Conservation (phyloP, 352 stramenopile species). For the Phytophthora sp. region DNA sequence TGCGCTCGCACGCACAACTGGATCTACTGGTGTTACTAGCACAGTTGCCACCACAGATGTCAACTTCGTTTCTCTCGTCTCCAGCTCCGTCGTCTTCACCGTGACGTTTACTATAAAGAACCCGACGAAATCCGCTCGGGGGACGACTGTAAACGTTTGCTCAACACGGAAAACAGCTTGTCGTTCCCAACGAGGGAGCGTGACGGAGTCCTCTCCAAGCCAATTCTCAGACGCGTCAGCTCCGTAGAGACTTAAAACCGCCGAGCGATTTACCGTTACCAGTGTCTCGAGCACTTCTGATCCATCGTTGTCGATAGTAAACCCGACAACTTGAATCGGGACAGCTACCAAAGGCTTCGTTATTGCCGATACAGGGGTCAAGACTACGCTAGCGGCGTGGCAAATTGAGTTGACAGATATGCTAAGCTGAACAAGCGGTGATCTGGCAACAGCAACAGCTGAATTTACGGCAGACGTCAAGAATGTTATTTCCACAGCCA, state of each 20-base stretch:
- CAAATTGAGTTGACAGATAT: slow-evolving; percentile 30
- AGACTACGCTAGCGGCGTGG: slow-evolving; percentile 25
- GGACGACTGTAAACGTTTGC: slow-evolving; percentile 35
- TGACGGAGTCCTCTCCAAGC: slow-evolving; percentile 15
- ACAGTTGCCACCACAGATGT: slow-evolving; percentile 28
- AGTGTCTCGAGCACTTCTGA: slow-evolving; percentile 29
- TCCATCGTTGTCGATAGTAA: slow-evolving; percentile 39
- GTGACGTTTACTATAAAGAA: slow-evolving; percentile 48
- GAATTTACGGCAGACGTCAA: neutral
- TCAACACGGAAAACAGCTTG: slow-evolving; percentile 21
- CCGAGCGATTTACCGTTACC: slow-evolving; percentile 35
- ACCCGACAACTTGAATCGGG: slow-evolving; percentile 30
- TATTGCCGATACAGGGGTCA: slow-evolving; percentile 32
- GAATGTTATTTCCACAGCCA: slow-evolving; percentile 12
- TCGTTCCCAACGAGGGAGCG: slow-evolving; percentile 9
- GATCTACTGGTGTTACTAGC: slow-evolving; percentile 39
- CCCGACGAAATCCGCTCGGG: slow-evolving; percentile 49
- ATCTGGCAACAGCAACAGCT: neutral
- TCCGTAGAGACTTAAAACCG: slow-evolving; percentile 27
- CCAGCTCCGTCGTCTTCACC: slow-evolving; percentile 42
- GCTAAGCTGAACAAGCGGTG: neutral
- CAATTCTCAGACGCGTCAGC: slow-evolving; percentile 29
- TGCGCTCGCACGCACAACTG: slow-evolving; percentile 23
- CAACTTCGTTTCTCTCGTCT: slow-evolving; percentile 36
- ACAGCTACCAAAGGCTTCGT: slow-evolving; percentile 32